Evolutionary conservation across 2,329 filamentous ascomycete genomes (phyloP).

Genomic region (Cercospora berteroae): DNA sequence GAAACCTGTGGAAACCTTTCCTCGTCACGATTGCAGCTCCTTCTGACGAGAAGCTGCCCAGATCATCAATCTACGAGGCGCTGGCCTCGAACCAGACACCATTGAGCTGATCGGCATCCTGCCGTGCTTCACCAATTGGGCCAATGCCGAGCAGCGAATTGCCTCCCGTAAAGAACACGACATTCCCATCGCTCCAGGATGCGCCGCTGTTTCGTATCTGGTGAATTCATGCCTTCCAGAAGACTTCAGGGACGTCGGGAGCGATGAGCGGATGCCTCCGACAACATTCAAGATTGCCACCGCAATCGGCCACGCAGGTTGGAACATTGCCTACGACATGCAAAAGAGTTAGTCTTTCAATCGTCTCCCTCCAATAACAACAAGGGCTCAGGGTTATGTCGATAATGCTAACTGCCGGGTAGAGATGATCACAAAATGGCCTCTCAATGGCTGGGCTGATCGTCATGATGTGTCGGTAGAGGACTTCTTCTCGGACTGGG

Average conservation of each 20-base stretch:
- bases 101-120: slow-evolving; percentile 18
- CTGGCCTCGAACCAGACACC: slow-evolving; percentile 12
- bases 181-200: slow-evolving; percentile 17
- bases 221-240: slow-evolving; percentile 10
- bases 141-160: slow-evolving; percentile 13
- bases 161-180: background rate
- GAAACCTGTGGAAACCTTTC: background rate
- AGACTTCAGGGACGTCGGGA: slow-evolving; percentile 12
- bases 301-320: slow-evolving; percentile 6
- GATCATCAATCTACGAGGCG: slow-evolving; percentile 2
- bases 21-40: background rate
- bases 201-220: slow-evolving; percentile 17
- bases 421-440: background rate
- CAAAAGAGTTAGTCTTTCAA: slow-evolving; percentile 1
- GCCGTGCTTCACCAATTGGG: slow-evolving; percentile 17
- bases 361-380: background rate
- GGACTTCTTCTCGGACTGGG: background rate
- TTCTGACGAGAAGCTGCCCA: background rate
- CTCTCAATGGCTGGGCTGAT: background rate
- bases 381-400: background rate
- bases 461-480: background rate
- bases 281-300: slow-evolving; percentile 11
- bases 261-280: slow-evolving; percentile 5
- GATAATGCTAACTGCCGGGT: background rate
- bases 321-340: slow-evolving; percentile 18